Percentiles rank a stretch among this genome's conserved stretches.
These are phyloP conservation scores for Hippophae gyantsensis DNA, from an alignment of 306 rosid species.

Conservation along the genomic window DNA sequence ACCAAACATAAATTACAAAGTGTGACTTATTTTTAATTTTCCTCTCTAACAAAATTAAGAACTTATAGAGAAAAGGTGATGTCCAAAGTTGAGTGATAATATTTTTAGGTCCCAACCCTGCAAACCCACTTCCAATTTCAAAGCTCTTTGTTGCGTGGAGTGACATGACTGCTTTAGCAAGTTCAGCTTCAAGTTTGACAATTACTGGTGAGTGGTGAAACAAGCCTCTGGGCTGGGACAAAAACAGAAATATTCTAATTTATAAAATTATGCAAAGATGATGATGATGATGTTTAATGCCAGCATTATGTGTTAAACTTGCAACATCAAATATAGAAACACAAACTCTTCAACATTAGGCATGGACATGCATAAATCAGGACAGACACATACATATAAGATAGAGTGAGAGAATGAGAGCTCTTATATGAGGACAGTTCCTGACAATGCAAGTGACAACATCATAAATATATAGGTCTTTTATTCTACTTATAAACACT, in stretches of 20 bases:
- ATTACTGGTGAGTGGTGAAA: slow-evolving; percentile 63
- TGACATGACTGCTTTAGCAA: slow-evolving; percentile 90
- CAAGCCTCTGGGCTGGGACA: slow-evolving; percentile 61
- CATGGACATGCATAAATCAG: not conserved
- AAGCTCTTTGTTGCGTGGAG: slow-evolving; percentile 98
- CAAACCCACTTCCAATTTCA: slow-evolving; percentile 88
- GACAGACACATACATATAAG: no score
- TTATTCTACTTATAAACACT: no score
- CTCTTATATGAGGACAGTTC: slow-evolving; percentile 72
- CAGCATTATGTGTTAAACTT: no score
- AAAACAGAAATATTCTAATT: not conserved
- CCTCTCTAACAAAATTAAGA: slow-evolving; percentile 3
- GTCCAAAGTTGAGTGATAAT: not conserved
- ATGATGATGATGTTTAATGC: no score
- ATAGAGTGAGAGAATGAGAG: slow-evolving; percentile 6
- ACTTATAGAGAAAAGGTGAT: slow-evolving; percentile 10
- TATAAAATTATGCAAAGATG: no score
- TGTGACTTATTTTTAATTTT: no score
- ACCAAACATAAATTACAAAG: not conserved
- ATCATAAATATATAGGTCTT: no score
- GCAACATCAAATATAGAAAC: not conserved
- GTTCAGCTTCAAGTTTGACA: slow-evolving; percentile 95
- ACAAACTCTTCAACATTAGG: no score
- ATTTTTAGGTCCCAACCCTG: slow-evolving; percentile 40
- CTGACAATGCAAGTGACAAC: slow-evolving; percentile 87